Conservation (phyloP, 2,329 filamentous ascomycete species). For the Apiospora rasikravindrae region DNA sequence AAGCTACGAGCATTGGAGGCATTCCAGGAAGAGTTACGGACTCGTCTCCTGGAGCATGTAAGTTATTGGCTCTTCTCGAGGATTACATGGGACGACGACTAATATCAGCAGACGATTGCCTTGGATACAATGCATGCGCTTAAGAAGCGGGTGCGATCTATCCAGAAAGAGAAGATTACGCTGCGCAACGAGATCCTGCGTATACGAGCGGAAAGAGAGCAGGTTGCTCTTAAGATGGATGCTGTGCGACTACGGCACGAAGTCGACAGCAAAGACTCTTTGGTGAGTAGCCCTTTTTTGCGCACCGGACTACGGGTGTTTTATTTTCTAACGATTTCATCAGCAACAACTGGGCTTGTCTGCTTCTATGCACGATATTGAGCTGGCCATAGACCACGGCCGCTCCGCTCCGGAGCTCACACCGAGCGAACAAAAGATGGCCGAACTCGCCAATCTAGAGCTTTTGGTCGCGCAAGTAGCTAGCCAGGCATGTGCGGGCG, state of each 20-base stretch:
- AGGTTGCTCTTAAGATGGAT: slow-evolving; percentile 67
- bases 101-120: slow-evolving; percentile 54
- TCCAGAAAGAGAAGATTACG: slow-evolving; percentile 61
- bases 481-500: slow-evolving; percentile 49
- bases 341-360: slow-evolving; percentile 60
- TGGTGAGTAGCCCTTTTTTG: slow-evolving; percentile 48
- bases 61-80: slow-evolving; percentile 33
- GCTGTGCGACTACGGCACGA: slow-evolving; percentile 66
- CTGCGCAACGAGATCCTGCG: slow-evolving; percentile 66
- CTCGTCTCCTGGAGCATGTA: slow-evolving; percentile 63
- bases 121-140: slow-evolving; percentile 64
- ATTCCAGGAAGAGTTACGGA: slow-evolving; percentile 62
- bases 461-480: slow-evolving; percentile 60
- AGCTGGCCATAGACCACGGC: slow-evolving; percentile 59
- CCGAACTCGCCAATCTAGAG: slow-evolving; percentile 62
- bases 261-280: slow-evolving; percentile 54
- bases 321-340: not conserved
- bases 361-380: slow-evolving; percentile 65
- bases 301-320: too few relatives aligned
- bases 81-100: slow-evolving; percentile 18
- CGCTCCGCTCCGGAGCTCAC: slow-evolving; percentile 52
- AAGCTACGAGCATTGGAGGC: slow-evolving; percentile 63
- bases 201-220: slow-evolving; percentile 63
- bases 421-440: slow-evolving; percentile 50
- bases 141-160: slow-evolving; percentile 60